Percentiles rank a stretch among this genome's conserved stretches.
phyloP scores from a whole-genome alignment of 1,284 basidiomycete species.

The Cystobasidium slooffiae region DNA sequence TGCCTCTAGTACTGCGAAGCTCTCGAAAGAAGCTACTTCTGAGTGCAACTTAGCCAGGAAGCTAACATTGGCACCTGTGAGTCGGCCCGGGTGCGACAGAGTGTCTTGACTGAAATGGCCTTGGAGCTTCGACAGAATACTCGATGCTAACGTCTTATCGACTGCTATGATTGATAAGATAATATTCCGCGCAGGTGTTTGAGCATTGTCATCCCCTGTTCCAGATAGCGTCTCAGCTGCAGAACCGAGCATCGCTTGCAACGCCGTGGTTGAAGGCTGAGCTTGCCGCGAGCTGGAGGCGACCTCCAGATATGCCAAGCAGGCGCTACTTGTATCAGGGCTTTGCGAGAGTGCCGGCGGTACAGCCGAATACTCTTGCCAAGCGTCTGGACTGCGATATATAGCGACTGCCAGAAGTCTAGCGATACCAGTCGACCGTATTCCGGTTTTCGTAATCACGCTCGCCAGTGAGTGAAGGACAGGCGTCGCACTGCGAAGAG shows the following conservation, averaged over 20 bases:
- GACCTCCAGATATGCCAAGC: conserved; percentile 11
- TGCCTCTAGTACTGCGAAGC: conserved; percentile 18
- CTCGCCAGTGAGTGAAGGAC: background rate
- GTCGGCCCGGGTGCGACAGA: background rate
- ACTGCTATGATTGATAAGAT: background rate
- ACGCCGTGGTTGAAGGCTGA: background rate
- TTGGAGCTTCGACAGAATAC: background rate
- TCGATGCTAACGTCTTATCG: background rate
- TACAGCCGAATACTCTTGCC: background rate
- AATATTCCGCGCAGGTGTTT: background rate
- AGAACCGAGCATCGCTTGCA: conserved; percentile 3
- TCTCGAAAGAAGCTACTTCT: background rate
- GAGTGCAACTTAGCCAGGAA: background rate
- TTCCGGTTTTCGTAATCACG: background rate
- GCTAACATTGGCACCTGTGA: background rate
- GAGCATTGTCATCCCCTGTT: background rate
- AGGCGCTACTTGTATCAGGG: background rate
- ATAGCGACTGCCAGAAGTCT: background rate
- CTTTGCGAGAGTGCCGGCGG: background rate
- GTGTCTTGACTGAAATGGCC: background rate
- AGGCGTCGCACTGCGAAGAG: background rate
- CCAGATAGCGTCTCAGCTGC: background rate
- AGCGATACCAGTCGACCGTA: conserved; percentile 3
- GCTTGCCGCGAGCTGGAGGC: background rate
- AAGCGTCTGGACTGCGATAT: conserved; percentile 1